phyloP scores from a whole-genome alignment of 805 yeast species.

The Dipodascus geniculatus region DNA sequence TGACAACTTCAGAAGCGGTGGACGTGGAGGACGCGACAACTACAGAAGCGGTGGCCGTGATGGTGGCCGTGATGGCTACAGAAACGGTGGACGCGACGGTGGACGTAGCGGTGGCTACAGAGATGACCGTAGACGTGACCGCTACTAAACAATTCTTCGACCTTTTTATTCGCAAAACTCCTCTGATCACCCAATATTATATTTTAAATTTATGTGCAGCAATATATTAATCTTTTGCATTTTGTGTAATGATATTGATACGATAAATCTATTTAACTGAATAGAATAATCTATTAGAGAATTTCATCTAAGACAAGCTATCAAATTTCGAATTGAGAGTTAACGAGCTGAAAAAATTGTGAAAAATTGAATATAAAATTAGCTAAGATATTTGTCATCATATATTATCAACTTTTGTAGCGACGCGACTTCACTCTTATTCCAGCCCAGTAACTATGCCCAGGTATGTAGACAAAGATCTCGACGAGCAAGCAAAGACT shows the following conservation, averaged over 20 bases:
- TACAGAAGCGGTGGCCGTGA: constrained; percentile 36
- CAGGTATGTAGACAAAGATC: background rate
- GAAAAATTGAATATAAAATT: no score
- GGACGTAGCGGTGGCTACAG: constrained; percentile 18
- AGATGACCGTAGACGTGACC: constrained; percentile 31
- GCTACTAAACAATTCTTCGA: background rate
- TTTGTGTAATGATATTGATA: background rate
- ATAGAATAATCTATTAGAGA: no score
- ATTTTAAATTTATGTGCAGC: background rate
- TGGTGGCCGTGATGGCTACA: constrained; percentile 21
- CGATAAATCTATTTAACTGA: no score
- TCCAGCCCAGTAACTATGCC: no score
- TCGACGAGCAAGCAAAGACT: background rate
- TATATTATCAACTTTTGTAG: no score
- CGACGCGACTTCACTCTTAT: no score
- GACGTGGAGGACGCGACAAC: constrained; percentile 24
- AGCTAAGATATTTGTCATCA: no score
- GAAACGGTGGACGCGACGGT: constrained; percentile 21
- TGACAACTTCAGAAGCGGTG: constrained; percentile 27
- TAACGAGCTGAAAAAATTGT: no score
- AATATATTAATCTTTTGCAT: background rate
- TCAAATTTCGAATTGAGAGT: no score
- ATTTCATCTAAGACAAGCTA: no score
- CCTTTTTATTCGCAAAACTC: no score
- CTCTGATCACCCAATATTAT: no score